Evolutionary conservation across 2,329 filamentous ascomycete genomes (phyloP).

Genomic region (Aureobasidium uvarum): DNA sequence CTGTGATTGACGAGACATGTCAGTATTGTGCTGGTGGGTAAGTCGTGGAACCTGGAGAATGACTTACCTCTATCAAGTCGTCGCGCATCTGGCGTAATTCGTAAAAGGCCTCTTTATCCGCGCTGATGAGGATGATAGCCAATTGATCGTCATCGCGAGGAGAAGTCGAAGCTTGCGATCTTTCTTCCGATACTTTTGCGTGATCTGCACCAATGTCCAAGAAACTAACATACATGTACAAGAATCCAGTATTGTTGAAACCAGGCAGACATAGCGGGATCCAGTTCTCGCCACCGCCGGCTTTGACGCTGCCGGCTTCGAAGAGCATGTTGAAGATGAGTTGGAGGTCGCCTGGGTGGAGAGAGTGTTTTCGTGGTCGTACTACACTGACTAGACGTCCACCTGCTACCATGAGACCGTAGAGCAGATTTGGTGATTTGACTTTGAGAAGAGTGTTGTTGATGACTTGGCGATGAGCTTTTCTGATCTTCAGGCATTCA

Average conservation of each 20-base stretch:
- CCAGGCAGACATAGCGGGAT: conserved; percentile 92
- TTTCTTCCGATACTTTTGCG: conserved; percentile 10
- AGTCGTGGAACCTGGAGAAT: background rate
- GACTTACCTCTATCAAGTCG: conserved; percentile 55
- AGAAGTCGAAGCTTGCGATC: conserved; percentile 38
- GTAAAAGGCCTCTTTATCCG: conserved; percentile 92
- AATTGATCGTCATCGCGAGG: conserved; percentile 61
- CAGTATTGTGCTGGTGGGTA: background rate
- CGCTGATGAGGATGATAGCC: conserved; percentile 89
- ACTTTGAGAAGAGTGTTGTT: conserved; percentile 83
- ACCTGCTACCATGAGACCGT: conserved; percentile 89
- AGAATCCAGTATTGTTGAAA: conserved; percentile 93
- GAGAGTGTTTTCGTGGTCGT: conserved; percentile 86
- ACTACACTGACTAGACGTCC: conserved; percentile 93
- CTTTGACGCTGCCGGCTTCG: conserved; percentile 86
- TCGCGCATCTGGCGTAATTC: conserved; percentile 72
- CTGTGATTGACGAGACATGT: conserved; percentile 39
- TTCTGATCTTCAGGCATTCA: conserved; percentile 89
- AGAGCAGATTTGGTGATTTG: conserved; percentile 75
- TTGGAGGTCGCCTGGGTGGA: conserved; percentile 90
- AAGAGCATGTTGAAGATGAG: conserved; percentile 99
- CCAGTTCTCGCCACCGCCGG: conserved; percentile 95
- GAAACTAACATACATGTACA: conserved; percentile 99
- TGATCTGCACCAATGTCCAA: conserved; percentile 56
- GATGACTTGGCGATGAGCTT: conserved; percentile 79